Base-by-base conservation (phyloP, 495 filamentous ascomycete species). In the Penicillium riverlandense region DNA sequence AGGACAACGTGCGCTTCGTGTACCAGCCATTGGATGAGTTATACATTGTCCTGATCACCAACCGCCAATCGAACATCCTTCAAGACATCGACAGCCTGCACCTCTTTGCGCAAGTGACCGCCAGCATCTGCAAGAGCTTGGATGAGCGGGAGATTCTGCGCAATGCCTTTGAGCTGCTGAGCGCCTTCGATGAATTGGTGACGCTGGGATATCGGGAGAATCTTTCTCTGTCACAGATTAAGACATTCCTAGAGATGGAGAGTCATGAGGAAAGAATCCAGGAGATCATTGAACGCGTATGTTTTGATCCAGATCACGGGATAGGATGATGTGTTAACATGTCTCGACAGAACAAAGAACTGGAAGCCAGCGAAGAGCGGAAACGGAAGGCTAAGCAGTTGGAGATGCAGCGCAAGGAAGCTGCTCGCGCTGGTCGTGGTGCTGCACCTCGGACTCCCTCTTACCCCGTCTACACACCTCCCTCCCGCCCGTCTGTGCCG, bases 11-110 rank as follows among this genome's bases (percentile, higher is more conserved):
- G 53, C 92, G 92, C 63, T 98, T 95, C 61, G 92, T 97, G 40
- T 98, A 98, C 74, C 92, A 98, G 66, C 92, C 94, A 47, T 77
- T 98, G 42, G 94, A 98, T 67, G 94, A 97, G 72, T 81, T 98
- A 47, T 98, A 97, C 77, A 96, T 98, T 79, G 90, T 98, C 42
- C 83, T 98, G 49, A 97, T 98, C 66, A 98, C 94, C 70, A 97
- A 97, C 74, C 88, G 88, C 45, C 91, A 97, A 77, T 95, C 89
- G 55, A 98, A 98, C 71, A 98, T 97, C 53, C 78, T 98, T 29
- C 92, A 98, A 71, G 92, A 98, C 60, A 98, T 98, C 57, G 90
- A 97, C 67, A 95, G 91, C 36, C 80, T 98, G 37, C 92, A 97
- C 60, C 77, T 97, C 6, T 98, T 97, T 55, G 91, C 90, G 40